These are phyloP conservation scores for Trametes elegans DNA, from an alignment of 768 basidiomycete genomes.

Conservation along the genomic window DNA sequence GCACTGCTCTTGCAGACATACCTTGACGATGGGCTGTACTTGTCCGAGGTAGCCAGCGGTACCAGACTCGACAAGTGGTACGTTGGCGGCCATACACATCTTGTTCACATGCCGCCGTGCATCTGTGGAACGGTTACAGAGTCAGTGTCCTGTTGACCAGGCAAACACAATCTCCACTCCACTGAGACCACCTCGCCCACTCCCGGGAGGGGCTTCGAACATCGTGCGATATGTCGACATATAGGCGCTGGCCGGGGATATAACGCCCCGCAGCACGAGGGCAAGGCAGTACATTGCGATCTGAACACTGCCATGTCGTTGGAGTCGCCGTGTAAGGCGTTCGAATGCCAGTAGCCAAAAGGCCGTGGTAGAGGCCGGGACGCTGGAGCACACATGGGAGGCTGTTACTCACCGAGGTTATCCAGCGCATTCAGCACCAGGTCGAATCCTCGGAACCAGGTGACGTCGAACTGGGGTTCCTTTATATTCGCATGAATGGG, in stretches of 20 bases:
- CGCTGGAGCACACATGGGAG: background rate
- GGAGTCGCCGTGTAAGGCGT: too few relatives aligned
- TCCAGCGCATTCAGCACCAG: constrained; percentile 95
- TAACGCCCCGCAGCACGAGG: too few relatives aligned
- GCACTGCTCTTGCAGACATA: constrained; percentile 27
- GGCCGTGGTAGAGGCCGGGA: too few relatives aligned
- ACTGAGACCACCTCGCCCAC: too few relatives aligned
- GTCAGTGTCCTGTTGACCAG: background rate
- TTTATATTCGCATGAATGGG: constrained; percentile 97
- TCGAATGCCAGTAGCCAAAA: too few relatives aligned
- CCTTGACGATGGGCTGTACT: constrained; percentile 91
- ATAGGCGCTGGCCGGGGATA: too few relatives aligned
- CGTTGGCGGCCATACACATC: constrained; percentile 91
- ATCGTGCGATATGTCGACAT: too few relatives aligned
- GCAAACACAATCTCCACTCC: background rate
- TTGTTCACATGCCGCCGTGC: constrained; percentile 95
- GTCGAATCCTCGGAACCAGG: constrained; percentile 90
- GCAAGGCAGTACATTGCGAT: too few relatives aligned
- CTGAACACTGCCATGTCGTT: too few relatives aligned
- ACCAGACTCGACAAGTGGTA: constrained; percentile 93
- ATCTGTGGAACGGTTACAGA: constrained; percentile 48
- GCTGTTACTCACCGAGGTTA: constrained; percentile 72
- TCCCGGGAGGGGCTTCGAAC: too few relatives aligned
- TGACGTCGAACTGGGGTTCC: constrained; percentile 82
- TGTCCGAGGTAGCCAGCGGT: constrained; percentile 97